Evolutionary conservation across 305 asterid species (phyloP).

Genomic region (Coffea humblotiana): DNA sequence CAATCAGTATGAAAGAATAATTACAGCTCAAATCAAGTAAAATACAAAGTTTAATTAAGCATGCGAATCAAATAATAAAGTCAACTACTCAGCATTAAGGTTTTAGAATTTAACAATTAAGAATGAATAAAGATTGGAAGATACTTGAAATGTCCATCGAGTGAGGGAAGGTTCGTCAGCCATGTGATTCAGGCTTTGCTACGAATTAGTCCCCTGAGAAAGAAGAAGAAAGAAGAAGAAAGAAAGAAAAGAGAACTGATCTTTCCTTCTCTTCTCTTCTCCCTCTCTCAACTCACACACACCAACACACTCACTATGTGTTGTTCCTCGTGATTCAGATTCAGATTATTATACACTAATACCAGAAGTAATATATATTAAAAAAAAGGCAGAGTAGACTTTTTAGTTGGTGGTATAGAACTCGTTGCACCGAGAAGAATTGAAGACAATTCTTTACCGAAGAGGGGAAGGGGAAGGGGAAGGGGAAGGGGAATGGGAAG

Average conservation of each 20-base stretch:
- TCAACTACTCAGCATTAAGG: background rate
- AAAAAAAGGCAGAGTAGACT: no score
- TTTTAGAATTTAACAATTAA: background rate
- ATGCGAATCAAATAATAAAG: no score
- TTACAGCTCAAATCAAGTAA: background rate
- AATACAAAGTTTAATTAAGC: background rate
- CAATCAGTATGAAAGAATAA: background rate
- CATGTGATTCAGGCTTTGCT: slow-evolving; percentile 19
- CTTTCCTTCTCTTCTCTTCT: slow-evolving; percentile 12
- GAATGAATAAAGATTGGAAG: background rate
- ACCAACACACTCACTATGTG: background rate
- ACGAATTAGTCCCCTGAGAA: background rate
- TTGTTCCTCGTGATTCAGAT: no score
- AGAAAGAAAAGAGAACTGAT: slow-evolving; percentile 10
- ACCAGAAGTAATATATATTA: no score
- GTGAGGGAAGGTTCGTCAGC: slow-evolving; percentile 37
- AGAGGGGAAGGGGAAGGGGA: no score
- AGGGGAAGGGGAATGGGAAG: no score
- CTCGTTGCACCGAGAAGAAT: no score
- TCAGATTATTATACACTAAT: no score
- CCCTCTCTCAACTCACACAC: slow-evolving; percentile 14
- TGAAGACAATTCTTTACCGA: no score
- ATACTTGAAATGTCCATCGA: slow-evolving; percentile 39
- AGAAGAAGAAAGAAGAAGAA: background rate
- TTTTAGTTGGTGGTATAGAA: no score